phyloP scores from a whole-genome alignment of 805 yeast genomes.

The Torulaspora quercuum region DNA sequence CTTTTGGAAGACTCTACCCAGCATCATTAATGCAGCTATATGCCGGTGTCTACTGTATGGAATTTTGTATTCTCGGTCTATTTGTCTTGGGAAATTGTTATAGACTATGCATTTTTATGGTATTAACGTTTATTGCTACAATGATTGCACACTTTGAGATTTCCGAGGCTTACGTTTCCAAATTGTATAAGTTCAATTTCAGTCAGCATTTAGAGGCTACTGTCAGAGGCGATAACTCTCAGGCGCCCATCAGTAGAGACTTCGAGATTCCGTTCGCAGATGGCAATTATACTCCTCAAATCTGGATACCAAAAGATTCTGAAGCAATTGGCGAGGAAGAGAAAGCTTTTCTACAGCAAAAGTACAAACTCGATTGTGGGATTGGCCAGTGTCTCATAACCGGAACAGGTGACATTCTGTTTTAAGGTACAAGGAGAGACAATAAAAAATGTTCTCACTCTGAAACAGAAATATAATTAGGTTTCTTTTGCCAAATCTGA shows the following conservation, averaged over 20 bases:
- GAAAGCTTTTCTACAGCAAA: constrained; percentile 14
- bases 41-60: constrained; percentile 78
- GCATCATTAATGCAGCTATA: constrained; percentile 72
- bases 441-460: too few relatives aligned
- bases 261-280: constrained; percentile 18
- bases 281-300: constrained; percentile 13
- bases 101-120: constrained; percentile 47
- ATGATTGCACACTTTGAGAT: constrained; percentile 55
- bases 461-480: constrained; percentile 3
- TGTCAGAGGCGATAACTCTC: background rate
- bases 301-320: constrained; percentile 46
- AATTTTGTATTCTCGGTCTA: constrained; percentile 72
- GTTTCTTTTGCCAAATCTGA: constrained; percentile 6
- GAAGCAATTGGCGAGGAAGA: constrained; percentile 36
- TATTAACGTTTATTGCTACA: constrained; percentile 50
- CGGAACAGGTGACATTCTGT: constrained; percentile 17
- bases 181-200: constrained; percentile 11
- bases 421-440: too few relatives aligned
- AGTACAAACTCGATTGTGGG: constrained; percentile 17
- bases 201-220: background rate
- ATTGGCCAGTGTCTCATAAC: constrained; percentile 15
- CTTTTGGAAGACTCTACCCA: constrained; percentile 69
- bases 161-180: constrained; percentile 27
- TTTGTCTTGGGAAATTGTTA: constrained; percentile 57
- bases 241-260: background rate